Conservation (phyloP, 1,284 basidiomycete genomes). For the Fomitopsis betulina region DNA sequence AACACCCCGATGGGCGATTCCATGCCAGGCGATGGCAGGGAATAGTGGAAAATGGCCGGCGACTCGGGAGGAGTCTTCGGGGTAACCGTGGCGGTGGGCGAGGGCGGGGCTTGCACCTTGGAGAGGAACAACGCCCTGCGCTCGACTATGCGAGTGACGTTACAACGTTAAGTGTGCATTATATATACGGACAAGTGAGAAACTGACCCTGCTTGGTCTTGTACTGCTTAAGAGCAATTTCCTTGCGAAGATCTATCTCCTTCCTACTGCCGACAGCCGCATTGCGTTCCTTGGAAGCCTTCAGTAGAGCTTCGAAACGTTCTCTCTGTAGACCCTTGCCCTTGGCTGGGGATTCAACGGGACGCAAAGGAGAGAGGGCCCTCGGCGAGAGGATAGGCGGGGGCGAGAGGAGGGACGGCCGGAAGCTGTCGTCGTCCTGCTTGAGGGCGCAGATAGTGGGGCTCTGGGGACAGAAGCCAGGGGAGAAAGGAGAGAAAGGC, state of each 20-base stretch:
- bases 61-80: constrained; percentile 69
- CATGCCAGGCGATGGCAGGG: constrained; percentile 62
- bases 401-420: constrained; percentile 53
- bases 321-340: constrained; percentile 57
- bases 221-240: constrained; percentile 68
- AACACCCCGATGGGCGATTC: constrained; percentile 58
- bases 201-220: constrained; percentile 68
- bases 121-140: constrained; percentile 71
- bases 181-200: constrained; percentile 1
- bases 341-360: constrained; percentile 29
- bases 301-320: constrained; percentile 59
- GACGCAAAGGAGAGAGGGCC: constrained; percentile 49
- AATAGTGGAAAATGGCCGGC: constrained; percentile 63
- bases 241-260: constrained; percentile 59
- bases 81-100: constrained; percentile 48
- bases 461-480: constrained; percentile 55
- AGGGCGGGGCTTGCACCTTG: constrained; percentile 63
- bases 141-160: constrained; percentile 43
- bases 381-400: constrained; percentile 41
- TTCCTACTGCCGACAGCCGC: constrained; percentile 41
- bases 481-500: constrained; percentile 64
- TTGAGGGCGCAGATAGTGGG: constrained; percentile 13
- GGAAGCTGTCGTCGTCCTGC: constrained; percentile 44
- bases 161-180: neutral
- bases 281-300: constrained; percentile 51